These are phyloP conservation scores for Bretschneidera sinensis DNA, from an alignment of 345 rosid genomes.

Conservation along the genomic window DNA sequence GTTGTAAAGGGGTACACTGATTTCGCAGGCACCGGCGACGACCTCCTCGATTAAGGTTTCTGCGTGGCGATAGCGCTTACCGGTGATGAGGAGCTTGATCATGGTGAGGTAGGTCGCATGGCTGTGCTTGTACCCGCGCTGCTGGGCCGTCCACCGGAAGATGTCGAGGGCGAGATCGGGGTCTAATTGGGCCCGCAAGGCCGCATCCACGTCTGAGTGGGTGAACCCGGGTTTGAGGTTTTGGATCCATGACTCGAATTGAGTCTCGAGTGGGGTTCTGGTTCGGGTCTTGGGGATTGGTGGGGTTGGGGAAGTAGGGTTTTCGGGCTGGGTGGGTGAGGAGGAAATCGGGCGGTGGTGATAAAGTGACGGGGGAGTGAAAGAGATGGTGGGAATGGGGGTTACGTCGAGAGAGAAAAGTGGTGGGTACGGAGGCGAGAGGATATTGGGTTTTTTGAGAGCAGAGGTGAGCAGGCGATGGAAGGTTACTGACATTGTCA, in stretches of 20 bases:
- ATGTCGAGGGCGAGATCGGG: conserved; percentile 86
- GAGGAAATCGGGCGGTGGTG: conserved; percentile 27
- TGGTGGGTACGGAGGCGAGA: conserved; percentile 6
- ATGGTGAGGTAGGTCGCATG: conserved; percentile 57
- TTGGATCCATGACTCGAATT: conserved; percentile 79
- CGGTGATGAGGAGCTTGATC: conserved; percentile 52
- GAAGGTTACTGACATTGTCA: conserved; percentile 30
- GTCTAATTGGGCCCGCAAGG: conserved; percentile 70
- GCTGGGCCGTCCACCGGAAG: conserved; percentile 89
- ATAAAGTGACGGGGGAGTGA: conserved; percentile 9
- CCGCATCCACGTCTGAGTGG: conserved; percentile 53
- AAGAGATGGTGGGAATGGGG: not conserved
- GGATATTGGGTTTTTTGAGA: not conserved
- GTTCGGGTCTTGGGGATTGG: conserved; percentile 31
- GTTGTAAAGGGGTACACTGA: conserved; percentile 69
- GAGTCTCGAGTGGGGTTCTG: conserved; percentile 68
- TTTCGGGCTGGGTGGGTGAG: conserved; percentile 23
- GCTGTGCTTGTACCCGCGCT: conserved; percentile 67
- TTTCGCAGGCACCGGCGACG: conserved; percentile 77
- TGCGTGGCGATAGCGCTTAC: conserved; percentile 61
- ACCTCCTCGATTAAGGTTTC: conserved; percentile 79
- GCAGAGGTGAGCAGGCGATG: conserved; percentile 27
- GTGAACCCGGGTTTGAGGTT: conserved; percentile 82
- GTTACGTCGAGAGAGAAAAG: not conserved
- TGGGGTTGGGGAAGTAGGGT: no score